Conservation (phyloP, 2,329 filamentous ascomycete genomes). For the Colletotrichum tabaci region DNA sequence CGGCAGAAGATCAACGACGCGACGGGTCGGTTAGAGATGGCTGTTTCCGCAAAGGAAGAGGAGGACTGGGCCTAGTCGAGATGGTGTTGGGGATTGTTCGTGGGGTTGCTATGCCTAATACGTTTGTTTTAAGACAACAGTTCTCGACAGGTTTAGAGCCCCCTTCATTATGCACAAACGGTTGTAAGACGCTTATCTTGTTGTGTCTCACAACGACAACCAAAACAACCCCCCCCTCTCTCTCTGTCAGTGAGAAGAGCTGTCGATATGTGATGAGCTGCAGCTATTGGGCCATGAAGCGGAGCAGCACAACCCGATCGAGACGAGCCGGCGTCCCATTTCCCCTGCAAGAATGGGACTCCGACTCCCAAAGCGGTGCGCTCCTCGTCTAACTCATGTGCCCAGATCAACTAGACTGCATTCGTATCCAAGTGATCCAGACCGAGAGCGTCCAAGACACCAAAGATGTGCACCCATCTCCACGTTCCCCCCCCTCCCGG, state of each 20-base stretch:
- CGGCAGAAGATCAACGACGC: slow-evolving; percentile 31
- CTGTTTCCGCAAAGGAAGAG: neutral
- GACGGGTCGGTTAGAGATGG: slow-evolving; percentile 21
- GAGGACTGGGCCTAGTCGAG: neutral
- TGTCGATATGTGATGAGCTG: neutral
- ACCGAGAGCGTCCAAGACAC: neutral
- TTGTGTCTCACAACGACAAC: neutral
- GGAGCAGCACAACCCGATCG: neutral
- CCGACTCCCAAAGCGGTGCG: neutral
- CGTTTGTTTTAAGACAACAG: too few relatives aligned
- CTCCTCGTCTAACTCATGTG: neutral
- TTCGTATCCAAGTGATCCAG: neutral
- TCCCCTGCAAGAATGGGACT: neutral
- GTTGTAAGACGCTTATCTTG: neutral
- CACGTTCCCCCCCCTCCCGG: neutral
- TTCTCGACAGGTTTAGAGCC: too few relatives aligned
- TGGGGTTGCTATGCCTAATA: neutral
- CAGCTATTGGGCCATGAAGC: neutral
- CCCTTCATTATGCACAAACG: neutral
- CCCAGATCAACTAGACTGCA: neutral
- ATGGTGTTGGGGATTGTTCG: neutral
- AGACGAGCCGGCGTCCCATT: neutral
- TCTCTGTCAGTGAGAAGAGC: neutral
- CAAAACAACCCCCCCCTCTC: neutral
- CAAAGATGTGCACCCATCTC: neutral